Evolutionary conservation across 805 yeast species (phyloP), one percentile per base, ranked within the genome.

Genomic region (Zygoascus biomembranicola): DNA sequence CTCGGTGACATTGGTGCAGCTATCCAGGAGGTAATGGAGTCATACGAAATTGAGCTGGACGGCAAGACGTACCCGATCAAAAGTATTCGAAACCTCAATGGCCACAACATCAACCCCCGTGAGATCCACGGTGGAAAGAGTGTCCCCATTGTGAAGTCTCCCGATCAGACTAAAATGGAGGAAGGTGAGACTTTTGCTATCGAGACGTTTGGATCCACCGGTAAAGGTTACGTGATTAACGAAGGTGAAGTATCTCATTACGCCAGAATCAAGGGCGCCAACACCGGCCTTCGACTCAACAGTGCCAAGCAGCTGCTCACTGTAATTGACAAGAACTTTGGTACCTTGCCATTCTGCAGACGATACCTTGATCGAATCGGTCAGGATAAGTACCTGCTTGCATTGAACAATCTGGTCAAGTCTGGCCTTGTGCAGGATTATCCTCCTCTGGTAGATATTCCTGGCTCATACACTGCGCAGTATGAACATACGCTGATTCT

Each of bases 121-220:
- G 76, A 74, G 51, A 94, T 94, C 64, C 99, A 94, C 69, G 94
- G 90, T 43, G 97, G 97, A 58, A 94, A 94, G 69, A 83, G 95
- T 26, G 98, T 94, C 47, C 99, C 99, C 16, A 94, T 94, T 63
- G 96, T 94, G 37, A 85, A 90, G 63, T 87, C 87, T 63, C 92
- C 90, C 8, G 99, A 94, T 68, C 79, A 79, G 69, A 94, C 98
- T 10, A 92, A 92, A 77, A 92, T 94, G 97, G 99, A 94, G 69
- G 99, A 94, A 74, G 97, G 97, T 58, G 99, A 94, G 70, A 84
- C 89, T 1, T 92, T 88, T 75, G 99, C 99, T 56, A 92, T 94
- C 65, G 99, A 94, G 73, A 94, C 99, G 2, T 94, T 94, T 66
- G 99, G 99, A 11, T 80, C 96, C 45, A 94, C 99, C 1, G 99